Conservation (phyloP, 306 rosid species). For the Arachis hypogaea region DNA sequence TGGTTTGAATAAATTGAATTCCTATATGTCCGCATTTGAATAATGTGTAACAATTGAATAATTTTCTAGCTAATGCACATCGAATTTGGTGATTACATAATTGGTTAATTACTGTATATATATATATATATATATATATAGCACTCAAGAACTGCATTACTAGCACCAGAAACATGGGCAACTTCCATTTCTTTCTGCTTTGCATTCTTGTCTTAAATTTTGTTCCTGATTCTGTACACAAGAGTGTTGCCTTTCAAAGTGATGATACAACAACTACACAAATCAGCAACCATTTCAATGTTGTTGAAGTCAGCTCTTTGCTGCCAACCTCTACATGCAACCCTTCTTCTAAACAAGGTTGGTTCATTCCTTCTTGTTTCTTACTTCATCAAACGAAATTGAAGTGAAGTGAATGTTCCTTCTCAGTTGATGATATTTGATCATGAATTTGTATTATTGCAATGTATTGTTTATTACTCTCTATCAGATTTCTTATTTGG, state of each 20-base stretch:
- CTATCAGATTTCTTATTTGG: too few relatives aligned
- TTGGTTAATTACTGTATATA: too few relatives aligned
- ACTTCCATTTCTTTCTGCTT: not conserved
- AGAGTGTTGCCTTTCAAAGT: not conserved
- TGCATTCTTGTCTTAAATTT: not conserved
- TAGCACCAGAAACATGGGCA: not conserved
- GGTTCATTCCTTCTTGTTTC: too few relatives aligned
- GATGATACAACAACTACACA: not conserved
- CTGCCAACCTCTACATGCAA: not conserved
- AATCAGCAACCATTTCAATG: slow-evolving; percentile 1
- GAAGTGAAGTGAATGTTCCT: too few relatives aligned
- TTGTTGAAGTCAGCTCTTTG: not conserved
- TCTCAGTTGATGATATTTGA: too few relatives aligned
- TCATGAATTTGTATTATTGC: too few relatives aligned
- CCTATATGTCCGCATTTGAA: too few relatives aligned
- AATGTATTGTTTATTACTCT: too few relatives aligned
- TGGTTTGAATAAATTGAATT: too few relatives aligned
- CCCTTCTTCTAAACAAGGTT: not conserved
- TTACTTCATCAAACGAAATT: too few relatives aligned
- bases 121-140: too few relatives aligned
- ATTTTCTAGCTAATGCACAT: not conserved
- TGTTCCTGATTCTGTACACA: not conserved
- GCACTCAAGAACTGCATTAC: not conserved
- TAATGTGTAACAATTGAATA: not conserved
- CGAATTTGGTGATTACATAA: not conserved